Conservation (phyloP, 148 eudicot genomes). For the Drosera capensis region DNA sequence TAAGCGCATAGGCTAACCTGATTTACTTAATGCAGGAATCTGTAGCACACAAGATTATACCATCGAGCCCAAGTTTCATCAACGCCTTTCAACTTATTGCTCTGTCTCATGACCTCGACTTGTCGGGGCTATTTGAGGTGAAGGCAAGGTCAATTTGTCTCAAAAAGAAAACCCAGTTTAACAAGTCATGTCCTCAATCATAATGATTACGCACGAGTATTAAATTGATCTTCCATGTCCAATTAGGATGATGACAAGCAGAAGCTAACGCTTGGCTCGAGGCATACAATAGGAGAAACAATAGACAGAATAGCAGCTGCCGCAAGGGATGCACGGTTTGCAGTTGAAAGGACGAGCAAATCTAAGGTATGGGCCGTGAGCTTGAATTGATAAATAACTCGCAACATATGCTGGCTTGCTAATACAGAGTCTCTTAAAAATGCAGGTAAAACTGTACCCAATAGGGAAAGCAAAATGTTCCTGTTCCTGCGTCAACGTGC, state of each 20-base stretch:
- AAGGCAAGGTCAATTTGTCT: slow-evolving; percentile 16
- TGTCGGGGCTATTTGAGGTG: slow-evolving; percentile 38
- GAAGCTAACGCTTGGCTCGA: slow-evolving; percentile 32
- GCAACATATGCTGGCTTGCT: neutral
- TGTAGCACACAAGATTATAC: slow-evolving; percentile 7
- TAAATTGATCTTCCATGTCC: no score
- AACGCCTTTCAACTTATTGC: slow-evolving; percentile 48
- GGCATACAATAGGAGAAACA: slow-evolving; percentile 27
- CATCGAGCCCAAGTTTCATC: slow-evolving; percentile 19
- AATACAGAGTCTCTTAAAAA: neutral
- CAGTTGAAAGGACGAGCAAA: slow-evolving; percentile 31
- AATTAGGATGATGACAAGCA: slow-evolving; percentile 27
- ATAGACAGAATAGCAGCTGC: slow-evolving; percentile 40
- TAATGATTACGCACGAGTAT: no score
- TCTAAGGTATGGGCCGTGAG: slow-evolving; percentile 28
- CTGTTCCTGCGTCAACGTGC: slow-evolving; percentile 25
- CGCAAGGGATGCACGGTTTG: slow-evolving; percentile 29
- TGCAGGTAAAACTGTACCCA: slow-evolving; percentile 30
- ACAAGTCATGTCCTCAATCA: neutral
- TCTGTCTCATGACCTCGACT: slow-evolving; percentile 34
- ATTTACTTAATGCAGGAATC: slow-evolving; percentile 16
- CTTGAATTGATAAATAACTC: neutral
- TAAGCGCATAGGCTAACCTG: neutral
- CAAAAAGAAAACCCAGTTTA: neutral
- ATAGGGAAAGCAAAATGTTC: slow-evolving; percentile 24